Percentiles rank a stretch among this genome's conserved stretches.
These are phyloP conservation scores for Termitomyces sp. DNA, from an alignment of 1,284 basidiomycete species.

Conservation along the genomic window DNA sequence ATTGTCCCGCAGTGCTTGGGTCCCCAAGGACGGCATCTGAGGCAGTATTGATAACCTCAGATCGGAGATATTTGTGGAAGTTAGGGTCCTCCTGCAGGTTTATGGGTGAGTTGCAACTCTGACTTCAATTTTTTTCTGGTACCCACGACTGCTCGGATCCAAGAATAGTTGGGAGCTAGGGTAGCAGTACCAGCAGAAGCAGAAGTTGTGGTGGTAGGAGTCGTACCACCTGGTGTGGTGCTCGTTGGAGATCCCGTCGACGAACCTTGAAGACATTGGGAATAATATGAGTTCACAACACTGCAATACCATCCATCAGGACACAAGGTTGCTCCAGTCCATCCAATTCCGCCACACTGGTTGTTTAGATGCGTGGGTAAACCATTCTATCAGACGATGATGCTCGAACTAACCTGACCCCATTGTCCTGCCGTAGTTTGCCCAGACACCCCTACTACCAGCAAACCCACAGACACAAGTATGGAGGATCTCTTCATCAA, in stretches of 20 bases:
- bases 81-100: constrained; percentile 49
- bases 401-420: constrained; percentile 25
- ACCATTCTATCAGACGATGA: not conserved
- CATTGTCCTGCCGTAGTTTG: constrained; percentile 26
- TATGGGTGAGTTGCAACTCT: not conserved
- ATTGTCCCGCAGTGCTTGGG: constrained; percentile 47
- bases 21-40: constrained; percentile 49
- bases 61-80: constrained; percentile 63
- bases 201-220: constrained; percentile 10
- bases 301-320: constrained; percentile 46
- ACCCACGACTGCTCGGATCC: constrained; percentile 57
- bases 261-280: constrained; percentile 42
- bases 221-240: constrained; percentile 1
- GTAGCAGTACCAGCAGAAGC: constrained; percentile 38
- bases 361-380: not conserved
- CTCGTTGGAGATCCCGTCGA: constrained; percentile 4
- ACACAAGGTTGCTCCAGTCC: constrained; percentile 47
- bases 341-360: constrained; percentile 44
- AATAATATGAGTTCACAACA: constrained; percentile 42
- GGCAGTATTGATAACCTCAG: constrained; percentile 39
- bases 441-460: constrained; percentile 16
- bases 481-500: not conserved
- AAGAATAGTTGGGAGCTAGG: constrained; percentile 48
- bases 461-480: constrained; percentile 8
- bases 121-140: not conserved